These are phyloP conservation scores for Globomyces pollinis-pini DNA, from an alignment of 192 early-diverging fungal species.

Conservation along the genomic window DNA sequence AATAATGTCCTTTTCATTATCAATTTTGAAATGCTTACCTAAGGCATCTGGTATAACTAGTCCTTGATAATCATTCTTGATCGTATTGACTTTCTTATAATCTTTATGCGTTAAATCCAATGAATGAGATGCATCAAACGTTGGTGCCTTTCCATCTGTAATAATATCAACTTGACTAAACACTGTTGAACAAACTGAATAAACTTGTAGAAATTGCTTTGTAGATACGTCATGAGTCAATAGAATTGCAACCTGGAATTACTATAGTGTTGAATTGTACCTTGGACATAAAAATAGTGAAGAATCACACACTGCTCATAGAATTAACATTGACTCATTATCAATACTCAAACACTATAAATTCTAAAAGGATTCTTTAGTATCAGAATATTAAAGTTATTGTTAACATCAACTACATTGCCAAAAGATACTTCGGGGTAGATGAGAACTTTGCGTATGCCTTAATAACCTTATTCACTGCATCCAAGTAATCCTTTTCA, in stretches of 20 bases:
- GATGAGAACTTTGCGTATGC: constrained; percentile 97
- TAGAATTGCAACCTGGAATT: no score
- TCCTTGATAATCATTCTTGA: constrained; percentile 2
- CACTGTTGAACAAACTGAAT: not conserved
- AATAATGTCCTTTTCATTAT: not conserved
- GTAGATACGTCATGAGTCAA: no score
- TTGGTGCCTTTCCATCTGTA: not conserved
- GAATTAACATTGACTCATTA: no score
- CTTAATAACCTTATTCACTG: constrained; percentile 99
- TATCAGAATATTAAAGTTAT: not conserved
- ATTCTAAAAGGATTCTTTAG: no score
- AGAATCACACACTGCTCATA: no score
- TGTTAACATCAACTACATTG: constrained; percentile 19
- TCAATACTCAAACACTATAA: no score
- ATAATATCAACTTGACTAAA: not conserved
- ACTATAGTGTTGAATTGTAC: no score
- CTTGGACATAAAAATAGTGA: no score
- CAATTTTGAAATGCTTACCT: not conserved
- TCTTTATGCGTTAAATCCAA: not conserved
- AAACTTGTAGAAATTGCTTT: not conserved
- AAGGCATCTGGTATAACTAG: not conserved
- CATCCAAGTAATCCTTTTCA: constrained; percentile 99
- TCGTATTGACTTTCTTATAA: not conserved
- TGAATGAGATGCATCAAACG: not conserved
- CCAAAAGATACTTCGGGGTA: constrained; percentile 79